These are phyloP conservation scores for Petunia hybrid DNA, from an alignment of 305 asterid species.

Conservation along the genomic window DNA sequence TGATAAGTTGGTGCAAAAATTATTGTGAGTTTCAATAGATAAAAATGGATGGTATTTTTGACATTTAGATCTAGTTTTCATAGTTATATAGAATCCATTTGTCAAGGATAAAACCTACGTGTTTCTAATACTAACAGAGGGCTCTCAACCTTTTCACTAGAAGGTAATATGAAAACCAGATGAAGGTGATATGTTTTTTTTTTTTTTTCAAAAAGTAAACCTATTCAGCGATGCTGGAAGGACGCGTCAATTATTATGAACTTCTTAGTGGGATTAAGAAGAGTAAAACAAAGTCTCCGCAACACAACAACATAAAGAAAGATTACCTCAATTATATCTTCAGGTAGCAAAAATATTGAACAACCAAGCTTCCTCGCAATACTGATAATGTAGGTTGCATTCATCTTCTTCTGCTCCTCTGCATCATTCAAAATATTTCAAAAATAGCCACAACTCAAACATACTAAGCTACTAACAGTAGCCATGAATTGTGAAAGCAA, in stretches of 20 bases:
- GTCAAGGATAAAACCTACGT: neutral
- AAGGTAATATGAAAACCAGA: no score
- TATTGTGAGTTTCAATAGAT: neutral
- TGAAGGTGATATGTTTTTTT: no score
- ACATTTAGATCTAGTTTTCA: neutral
- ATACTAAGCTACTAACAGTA: neutral
- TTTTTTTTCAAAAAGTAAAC: neutral
- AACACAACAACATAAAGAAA: neutral
- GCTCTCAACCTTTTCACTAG: neutral
- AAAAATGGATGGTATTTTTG: no score
- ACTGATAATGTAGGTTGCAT: conserved; percentile 89
- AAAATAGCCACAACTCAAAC: conserved; percentile 5
- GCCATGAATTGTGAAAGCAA: conserved; percentile 13
- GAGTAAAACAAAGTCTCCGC: neutral
- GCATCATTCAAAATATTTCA: conserved; percentile 33
- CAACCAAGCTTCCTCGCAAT: conserved; percentile 97
- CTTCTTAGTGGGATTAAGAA: neutral
- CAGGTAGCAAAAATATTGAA: conserved; percentile 92
- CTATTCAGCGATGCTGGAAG: neutral
- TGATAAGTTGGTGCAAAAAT: no score
- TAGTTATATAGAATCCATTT: neutral
- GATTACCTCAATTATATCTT: conserved; percentile 89
- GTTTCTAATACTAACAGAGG: neutral
- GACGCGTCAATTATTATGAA: neutral
- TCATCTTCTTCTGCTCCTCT: conserved; percentile 96